phyloP scores from a whole-genome alignment of 495 filamentous ascomycete genomes.

The Massariosphaeria phaeospora region DNA sequence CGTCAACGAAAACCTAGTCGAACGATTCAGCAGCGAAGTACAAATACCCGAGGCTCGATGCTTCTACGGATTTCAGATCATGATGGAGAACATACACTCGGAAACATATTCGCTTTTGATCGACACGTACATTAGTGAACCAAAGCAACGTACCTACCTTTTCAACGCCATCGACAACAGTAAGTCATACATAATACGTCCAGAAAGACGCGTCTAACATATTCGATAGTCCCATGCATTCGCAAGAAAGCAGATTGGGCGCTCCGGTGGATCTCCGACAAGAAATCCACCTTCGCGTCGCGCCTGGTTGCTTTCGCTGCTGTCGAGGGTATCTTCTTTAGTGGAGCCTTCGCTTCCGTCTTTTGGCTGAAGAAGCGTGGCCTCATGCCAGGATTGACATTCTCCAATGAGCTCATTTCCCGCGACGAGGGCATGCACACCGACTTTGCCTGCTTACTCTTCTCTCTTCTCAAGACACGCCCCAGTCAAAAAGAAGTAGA shows the following conservation, averaged over 20 bases:
- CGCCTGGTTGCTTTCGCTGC: constrained; percentile 96
- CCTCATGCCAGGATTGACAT: constrained; percentile 95
- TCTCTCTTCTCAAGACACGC: constrained; percentile 89
- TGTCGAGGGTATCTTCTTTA: constrained; percentile 99
- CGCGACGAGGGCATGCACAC: constrained; percentile 99
- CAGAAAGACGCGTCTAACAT: constrained; percentile 34
- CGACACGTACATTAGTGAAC: constrained; percentile 99
- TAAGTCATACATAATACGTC: constrained; percentile 42
- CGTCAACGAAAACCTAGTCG: constrained; percentile 98
- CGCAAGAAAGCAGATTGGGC: constrained; percentile 98
- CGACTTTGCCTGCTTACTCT: constrained; percentile 95
- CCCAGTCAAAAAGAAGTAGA: constrained; percentile 74
- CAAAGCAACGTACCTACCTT: constrained; percentile 87
- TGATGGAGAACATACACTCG: constrained; percentile 99
- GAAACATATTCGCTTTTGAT: constrained; percentile 99
- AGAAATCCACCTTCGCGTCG: constrained; percentile 86
- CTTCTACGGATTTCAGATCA: constrained; percentile 99
- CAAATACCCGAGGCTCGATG: constrained; percentile 97
- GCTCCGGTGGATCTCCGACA: constrained; percentile 87
- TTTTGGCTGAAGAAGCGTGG: constrained; percentile 99
- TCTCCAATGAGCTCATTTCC: constrained; percentile 99
- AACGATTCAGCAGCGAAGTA: constrained; percentile 95
- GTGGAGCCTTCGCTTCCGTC: constrained; percentile 96
- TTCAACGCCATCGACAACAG: constrained; percentile 98
- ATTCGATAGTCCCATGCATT: constrained; percentile 76